phyloP scores from a whole-genome alignment of 257 asterid species.

The Echium plantagineum region DNA sequence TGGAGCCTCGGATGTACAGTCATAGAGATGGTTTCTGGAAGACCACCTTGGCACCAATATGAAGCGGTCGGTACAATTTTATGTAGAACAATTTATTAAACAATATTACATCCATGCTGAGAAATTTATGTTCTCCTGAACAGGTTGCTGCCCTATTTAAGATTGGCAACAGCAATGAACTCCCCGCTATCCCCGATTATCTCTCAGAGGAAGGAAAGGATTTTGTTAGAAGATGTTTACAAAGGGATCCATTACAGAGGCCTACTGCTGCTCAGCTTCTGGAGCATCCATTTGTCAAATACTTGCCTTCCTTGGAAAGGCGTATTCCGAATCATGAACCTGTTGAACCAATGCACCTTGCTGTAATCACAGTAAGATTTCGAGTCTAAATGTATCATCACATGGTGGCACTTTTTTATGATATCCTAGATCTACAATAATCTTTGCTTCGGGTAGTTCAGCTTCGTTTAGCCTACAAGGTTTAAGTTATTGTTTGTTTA shows the following conservation, averaged over 20 bases:
- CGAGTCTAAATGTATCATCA: neutral
- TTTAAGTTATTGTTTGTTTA: too few relatives aligned
- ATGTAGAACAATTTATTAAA: neutral
- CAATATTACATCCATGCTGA: neutral
- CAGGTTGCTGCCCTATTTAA: slow-evolving; percentile 45
- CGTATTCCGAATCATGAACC: slow-evolving; percentile 2
- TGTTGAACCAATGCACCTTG: neutral
- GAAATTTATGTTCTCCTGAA: slow-evolving; percentile 11
- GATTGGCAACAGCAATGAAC: slow-evolving; percentile 43
- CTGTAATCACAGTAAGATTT: slow-evolving; percentile 4
- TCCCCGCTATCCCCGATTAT: slow-evolving; percentile 42
- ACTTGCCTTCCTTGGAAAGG: slow-evolving; percentile 2
- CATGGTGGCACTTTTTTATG: neutral
- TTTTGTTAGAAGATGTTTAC: slow-evolving; percentile 48
- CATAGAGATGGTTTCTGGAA: slow-evolving; percentile 61
- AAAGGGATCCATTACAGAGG: slow-evolving; percentile 37
- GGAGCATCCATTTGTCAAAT: slow-evolving; percentile 34
- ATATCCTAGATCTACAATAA: neutral
- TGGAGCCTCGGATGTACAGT: slow-evolving; percentile 80
- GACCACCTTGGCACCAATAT: slow-evolving; percentile 60
- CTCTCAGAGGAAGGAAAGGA: slow-evolving; percentile 45
- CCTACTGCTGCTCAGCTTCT: slow-evolving; percentile 51
- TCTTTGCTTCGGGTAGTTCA: too few relatives aligned
- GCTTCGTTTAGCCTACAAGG: too few relatives aligned
- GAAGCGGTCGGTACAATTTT: slow-evolving; percentile 30